Conservation (phyloP, 177 flowering plant genomes). For the Telopea speciosissima region DNA sequence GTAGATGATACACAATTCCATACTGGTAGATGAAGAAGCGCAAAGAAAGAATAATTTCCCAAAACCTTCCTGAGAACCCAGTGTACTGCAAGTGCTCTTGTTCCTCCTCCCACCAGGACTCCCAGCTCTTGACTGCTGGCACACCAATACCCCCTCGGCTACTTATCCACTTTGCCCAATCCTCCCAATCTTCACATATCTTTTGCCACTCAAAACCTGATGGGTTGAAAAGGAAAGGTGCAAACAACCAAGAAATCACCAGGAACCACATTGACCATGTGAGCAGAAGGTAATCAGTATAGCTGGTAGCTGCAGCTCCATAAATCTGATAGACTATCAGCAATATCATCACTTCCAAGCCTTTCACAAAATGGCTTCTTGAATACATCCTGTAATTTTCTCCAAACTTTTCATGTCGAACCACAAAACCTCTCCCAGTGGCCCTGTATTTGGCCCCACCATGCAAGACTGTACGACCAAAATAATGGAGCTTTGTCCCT, state of each 20-base stretch:
- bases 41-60: constrained; percentile 76
- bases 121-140: constrained; percentile 97
- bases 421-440: constrained; percentile 99
- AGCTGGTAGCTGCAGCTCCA: constrained; percentile 38
- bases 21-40: constrained; percentile 92
- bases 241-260: constrained; percentile 83
- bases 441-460: constrained; percentile 99
- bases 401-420: constrained; percentile 90
- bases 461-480: constrained; percentile 87
- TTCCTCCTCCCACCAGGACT: constrained; percentile 99
- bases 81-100: constrained; percentile 82
- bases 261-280: constrained; percentile 87
- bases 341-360: constrained; percentile 72
- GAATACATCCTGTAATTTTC: constrained; percentile 98
- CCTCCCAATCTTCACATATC: constrained; percentile 96
- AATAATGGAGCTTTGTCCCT: constrained; percentile 91
- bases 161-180: constrained; percentile 96
- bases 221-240: constrained; percentile 94
- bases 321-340: constrained; percentile 63
- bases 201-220: constrained; percentile 99
- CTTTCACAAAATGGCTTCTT: constrained; percentile 95
- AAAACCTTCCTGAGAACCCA: constrained; percentile 63
- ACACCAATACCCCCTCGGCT: constrained; percentile 94
- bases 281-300: constrained; percentile 38
- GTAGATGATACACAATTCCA: constrained; percentile 85